Evolutionary conservation across 352 stramenopile species (phyloP), one percentile per base, ranked within the genome.

Genomic region (Phytophthora sp.): DNA sequence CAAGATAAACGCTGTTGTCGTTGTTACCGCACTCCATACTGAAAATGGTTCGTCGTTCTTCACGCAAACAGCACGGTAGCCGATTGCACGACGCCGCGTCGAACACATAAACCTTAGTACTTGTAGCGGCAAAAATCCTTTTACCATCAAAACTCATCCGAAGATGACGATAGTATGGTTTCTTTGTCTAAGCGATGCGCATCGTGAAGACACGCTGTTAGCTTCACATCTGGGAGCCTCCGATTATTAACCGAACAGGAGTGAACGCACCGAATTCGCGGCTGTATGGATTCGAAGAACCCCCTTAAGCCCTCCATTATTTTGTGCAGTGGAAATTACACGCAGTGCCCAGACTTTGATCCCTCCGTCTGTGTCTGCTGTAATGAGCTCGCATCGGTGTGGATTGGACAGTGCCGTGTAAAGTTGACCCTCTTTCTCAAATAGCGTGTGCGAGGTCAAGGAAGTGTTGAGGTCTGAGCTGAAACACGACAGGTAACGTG

Each of bases 281-380:
- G 54, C 71, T 42, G 78, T 83, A 34, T 88, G 78, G 15, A 83
- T 34, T 10, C 78, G 78, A n/a, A 84, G 51, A 11, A 86, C 81
- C 6, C 76, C 76, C 46, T 82, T 88, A 32, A 77, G 67, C 4
- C 59, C 69, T 15, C 65, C 51, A 21, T 66, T 57, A 17, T 66
- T 69, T 5, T 62, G 46, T 11, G 57, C 45, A 27, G 39, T 69
- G 17, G 59, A 37, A 5, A 70, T 52, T 4, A 70, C 55, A 7
- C 76, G 72, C 5, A 87, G 41, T 17, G 64, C 66, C 76, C 79
- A 88, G 2, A 83, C 72, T 51, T 84, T 84, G n/a, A 87, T 58
- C 5, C 79, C 76, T 20, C 79, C 79, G 11, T 83, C 69, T 2
- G 76, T 71, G 42, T 88, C 79, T 5, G 72, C 57, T 26, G 79